A percentile compares a stretch with the other conserved stretches of the same genome.
These are phyloP conservation scores for Coccinonectria pachysandricola DNA, from an alignment of 2,329 filamentous ascomycete genomes.

Conservation along the genomic window DNA sequence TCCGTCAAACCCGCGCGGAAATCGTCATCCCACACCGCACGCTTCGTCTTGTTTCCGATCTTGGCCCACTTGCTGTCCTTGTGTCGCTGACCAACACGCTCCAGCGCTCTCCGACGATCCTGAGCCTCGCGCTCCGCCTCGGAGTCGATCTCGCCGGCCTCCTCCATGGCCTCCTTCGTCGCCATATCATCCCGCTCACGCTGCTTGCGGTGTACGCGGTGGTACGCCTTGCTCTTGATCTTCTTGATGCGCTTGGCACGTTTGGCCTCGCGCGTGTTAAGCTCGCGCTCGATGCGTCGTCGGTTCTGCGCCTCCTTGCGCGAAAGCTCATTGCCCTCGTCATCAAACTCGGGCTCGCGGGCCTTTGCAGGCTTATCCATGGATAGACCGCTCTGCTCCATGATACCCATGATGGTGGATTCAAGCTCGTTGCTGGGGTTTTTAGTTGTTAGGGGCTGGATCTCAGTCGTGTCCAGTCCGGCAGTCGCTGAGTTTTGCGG, in stretches of 20 bases:
- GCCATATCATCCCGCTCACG: constrained; percentile 43
- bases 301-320: constrained; percentile 62
- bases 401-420: constrained; percentile 73
- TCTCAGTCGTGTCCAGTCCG: constrained; percentile 50
- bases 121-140: constrained; percentile 53
- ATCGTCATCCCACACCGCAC: constrained; percentile 81
- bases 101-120: constrained; percentile 69
- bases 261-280: constrained; percentile 80
- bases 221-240: constrained; percentile 96
- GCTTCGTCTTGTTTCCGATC: constrained; percentile 65
- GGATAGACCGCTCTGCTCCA: constrained; percentile 76
- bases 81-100: constrained; percentile 77
- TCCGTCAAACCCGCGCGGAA: constrained; percentile 68
- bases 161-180: constrained; percentile 40
- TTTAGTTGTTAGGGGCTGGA: constrained; percentile 52
- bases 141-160: constrained; percentile 51
- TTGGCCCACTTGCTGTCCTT: constrained; percentile 90
- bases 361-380: constrained; percentile 35
- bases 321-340: constrained; percentile 62
- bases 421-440: constrained; percentile 72
- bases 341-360: constrained; percentile 53
- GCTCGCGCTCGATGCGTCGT: constrained; percentile 69
- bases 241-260: constrained; percentile 92
- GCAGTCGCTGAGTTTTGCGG: constrained; percentile 56
- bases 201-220: constrained; percentile 79